Conservation (phyloP, 768 basidiomycete species). For the Lentinus brumalis region DNA sequence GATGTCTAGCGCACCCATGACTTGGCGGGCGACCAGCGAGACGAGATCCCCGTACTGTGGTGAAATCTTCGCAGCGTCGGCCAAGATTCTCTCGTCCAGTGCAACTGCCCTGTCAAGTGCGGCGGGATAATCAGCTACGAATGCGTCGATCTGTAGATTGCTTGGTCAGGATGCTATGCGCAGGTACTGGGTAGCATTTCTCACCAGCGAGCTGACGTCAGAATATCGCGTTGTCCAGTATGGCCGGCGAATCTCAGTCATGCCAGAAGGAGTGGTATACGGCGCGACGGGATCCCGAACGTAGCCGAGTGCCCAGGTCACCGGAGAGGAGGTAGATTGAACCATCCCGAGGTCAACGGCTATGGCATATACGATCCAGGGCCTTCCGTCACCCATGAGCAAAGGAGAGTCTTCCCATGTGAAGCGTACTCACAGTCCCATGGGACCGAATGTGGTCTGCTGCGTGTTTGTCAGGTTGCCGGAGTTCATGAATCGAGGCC, state of each 20-base stretch:
- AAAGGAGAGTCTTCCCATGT: no score
- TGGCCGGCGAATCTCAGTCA: constrained; percentile 17
- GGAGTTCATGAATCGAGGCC: constrained; percentile 19
- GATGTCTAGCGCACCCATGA: constrained; percentile 30
- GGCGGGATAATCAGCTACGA: constrained; percentile 23
- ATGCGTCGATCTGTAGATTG: constrained; percentile 19
- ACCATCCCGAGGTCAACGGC: constrained; percentile 28
- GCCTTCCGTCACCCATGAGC: not conserved
- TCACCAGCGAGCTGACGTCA: not conserved
- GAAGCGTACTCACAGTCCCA: constrained; percentile 15
- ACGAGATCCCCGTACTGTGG: constrained; percentile 28
- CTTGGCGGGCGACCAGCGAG: constrained; percentile 30
- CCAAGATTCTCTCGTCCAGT: constrained; percentile 27
- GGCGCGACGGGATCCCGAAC: constrained; percentile 26
- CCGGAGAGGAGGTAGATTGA: constrained; percentile 13
- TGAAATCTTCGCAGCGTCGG: constrained; percentile 24
- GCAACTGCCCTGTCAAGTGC: constrained; percentile 20
- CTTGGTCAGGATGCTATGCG: not conserved
- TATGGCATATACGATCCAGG: constrained; percentile 27
- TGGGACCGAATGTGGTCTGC: constrained; percentile 11
- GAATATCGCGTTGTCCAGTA: constrained; percentile 16
- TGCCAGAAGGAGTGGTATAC: constrained; percentile 17
- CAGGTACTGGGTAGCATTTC: not conserved
- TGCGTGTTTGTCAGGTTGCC: constrained; percentile 20
- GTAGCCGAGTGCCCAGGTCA: constrained; percentile 30